Conservation (phyloP, 257 asterid genomes). For the Coffea canephora region DNA sequence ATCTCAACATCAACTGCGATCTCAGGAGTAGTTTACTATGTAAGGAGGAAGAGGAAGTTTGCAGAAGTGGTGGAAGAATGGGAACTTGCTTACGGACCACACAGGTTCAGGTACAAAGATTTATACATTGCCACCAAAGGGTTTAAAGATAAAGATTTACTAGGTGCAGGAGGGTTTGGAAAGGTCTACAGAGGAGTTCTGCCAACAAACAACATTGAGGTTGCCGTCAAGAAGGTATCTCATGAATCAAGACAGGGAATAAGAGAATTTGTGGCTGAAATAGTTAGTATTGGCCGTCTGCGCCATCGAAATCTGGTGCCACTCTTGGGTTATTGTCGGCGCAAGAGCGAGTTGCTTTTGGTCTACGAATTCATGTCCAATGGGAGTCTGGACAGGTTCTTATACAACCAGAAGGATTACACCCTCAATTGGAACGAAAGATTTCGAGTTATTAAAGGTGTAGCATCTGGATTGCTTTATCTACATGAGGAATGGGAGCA, state of each 20-base stretch:
- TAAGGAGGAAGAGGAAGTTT: conserved; percentile 36
- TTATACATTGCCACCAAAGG: conserved; percentile 26
- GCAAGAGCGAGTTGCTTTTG: conserved; percentile 23
- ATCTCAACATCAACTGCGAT: background rate
- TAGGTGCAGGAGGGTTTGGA: conserved; percentile 27
- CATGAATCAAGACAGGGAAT: conserved; percentile 29
- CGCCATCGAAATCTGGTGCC: conserved; percentile 27
- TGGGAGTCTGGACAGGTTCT: conserved; percentile 26
- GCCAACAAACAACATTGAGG: background rate
- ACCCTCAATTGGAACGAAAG: conserved; percentile 25
- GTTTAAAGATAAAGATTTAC: conserved; percentile 9
- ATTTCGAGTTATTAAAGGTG: conserved; percentile 27
- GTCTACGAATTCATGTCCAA: conserved; percentile 29
- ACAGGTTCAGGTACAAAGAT: conserved; percentile 24
- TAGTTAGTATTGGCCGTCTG: conserved; percentile 19
- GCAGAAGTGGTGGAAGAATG: conserved; percentile 39
- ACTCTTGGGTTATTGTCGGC: conserved; percentile 27
- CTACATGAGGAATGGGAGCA: conserved; percentile 26
- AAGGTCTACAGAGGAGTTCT: conserved; percentile 16
- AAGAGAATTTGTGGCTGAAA: conserved; percentile 26
- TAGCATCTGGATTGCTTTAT: conserved; percentile 28
- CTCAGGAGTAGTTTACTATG: conserved; percentile 10
- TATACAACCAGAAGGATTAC: background rate
- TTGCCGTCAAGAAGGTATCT: conserved; percentile 25
- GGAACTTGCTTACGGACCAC: conserved; percentile 28